phyloP scores from a whole-genome alignment of 306 rosid genomes.

The Sesbania bispinosa region DNA sequence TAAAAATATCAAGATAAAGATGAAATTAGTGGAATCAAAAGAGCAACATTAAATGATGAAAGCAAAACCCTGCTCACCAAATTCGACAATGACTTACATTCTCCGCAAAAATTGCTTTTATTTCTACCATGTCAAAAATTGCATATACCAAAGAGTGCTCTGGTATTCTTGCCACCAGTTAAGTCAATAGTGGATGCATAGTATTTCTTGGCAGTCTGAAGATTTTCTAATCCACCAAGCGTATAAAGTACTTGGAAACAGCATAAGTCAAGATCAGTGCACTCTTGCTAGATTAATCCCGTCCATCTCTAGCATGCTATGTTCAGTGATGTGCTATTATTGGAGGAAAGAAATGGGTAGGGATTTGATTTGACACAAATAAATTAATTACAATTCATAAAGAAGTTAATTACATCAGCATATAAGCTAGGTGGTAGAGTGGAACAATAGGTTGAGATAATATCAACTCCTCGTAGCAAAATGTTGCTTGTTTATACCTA shows the following conservation, averaged over 20 bases:
- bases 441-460: slow-evolving; percentile 93
- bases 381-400: slow-evolving; percentile 11
- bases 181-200: slow-evolving; percentile 85
- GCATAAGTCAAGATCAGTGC: slow-evolving; percentile 13
- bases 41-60: too few species aligned
- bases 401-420: slow-evolving; percentile 76
- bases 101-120: too few species aligned
- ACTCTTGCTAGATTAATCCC: neutral
- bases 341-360: neutral
- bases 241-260: slow-evolving; percentile 81
- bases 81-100: too few species aligned
- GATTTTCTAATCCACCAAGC: slow-evolving; percentile 91
- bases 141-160: slow-evolving; percentile 95
- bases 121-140: too few species aligned
- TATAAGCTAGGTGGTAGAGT: slow-evolving; percentile 76
- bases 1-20: too few species aligned
- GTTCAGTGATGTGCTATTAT: slow-evolving; percentile 10
- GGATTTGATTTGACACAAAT: slow-evolving; percentile 18
- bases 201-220: slow-evolving; percentile 92
- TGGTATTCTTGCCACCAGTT: slow-evolving; percentile 86
- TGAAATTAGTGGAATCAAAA: too few species aligned
- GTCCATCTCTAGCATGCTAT: slow-evolving; percentile 14
- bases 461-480: slow-evolving; percentile 95
- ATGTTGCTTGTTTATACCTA: slow-evolving; percentile 98
- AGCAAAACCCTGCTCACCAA: too few species aligned